phyloP scores from a whole-genome alignment of 1,139 yeast species.

The Geotrichum australiense region DNA sequence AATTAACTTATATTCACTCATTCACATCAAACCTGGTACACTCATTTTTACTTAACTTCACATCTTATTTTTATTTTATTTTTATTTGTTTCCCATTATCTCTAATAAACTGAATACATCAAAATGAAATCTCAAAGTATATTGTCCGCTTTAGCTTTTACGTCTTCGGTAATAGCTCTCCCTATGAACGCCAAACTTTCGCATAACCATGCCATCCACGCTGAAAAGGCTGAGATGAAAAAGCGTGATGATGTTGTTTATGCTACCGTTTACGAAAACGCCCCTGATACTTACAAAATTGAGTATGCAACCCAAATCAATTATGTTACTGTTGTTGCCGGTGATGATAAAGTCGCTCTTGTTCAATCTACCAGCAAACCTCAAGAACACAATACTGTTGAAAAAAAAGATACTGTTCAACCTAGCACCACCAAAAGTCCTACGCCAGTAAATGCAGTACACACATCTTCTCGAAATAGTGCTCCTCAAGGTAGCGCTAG shows the following conservation, averaged over 20 bases:
- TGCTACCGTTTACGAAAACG: constrained; percentile 7
- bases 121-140: constrained; percentile 1
- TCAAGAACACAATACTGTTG: too few relatives aligned
- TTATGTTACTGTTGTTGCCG: constrained; percentile 1
- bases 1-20: too few relatives aligned
- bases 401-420: too few relatives aligned
- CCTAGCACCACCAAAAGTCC: too few relatives aligned
- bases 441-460: too few relatives aligned
- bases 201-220: constrained; percentile 2
- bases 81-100: too few relatives aligned
- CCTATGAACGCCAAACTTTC: constrained; percentile 2
- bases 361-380: not conserved
- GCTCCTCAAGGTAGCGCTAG: too few relatives aligned
- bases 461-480: too few relatives aligned
- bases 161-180: not conserved
- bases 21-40: too few relatives aligned
- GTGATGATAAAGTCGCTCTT: not conserved
- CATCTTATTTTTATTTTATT: too few relatives aligned
- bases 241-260: constrained; percentile 7
- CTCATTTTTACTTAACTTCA: too few relatives aligned
- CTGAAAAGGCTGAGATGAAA: not conserved
- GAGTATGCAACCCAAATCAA: constrained; percentile 3
- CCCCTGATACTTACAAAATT: not conserved
- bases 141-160: not conserved
- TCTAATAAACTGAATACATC: too few relatives aligned